These are phyloP conservation scores for Trichocladium uniseriatum DNA, from an alignment of 495 filamentous ascomycete genomes.

Conservation along the genomic window DNA sequence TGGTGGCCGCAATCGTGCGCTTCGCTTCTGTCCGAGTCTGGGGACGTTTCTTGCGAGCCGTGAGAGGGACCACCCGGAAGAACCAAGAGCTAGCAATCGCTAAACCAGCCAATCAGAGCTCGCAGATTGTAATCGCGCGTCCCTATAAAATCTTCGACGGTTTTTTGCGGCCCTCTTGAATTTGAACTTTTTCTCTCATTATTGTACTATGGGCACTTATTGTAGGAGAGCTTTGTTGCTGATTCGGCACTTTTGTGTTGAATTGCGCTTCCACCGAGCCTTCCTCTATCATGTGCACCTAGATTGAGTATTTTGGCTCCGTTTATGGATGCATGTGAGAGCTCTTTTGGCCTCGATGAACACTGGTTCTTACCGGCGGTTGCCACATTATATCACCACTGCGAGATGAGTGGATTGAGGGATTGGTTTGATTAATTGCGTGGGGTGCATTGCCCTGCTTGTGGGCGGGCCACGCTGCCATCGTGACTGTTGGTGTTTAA, in stretches of 20 bases:
- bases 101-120: constrained; percentile 21
- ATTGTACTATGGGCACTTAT: constrained; percentile 68
- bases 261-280: constrained; percentile 34
- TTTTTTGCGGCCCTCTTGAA: constrained; percentile 18
- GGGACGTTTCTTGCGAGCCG: background rate
- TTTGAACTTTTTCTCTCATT: constrained; percentile 36
- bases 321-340: constrained; percentile 52
- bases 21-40: constrained; percentile 1
- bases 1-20: constrained; percentile 9
- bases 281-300: constrained; percentile 53
- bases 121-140: constrained; percentile 18
- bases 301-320: constrained; percentile 44
- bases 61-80: constrained; percentile 5
- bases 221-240: constrained; percentile 60
- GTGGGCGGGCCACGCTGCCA: no score
- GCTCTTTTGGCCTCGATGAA: constrained; percentile 37
- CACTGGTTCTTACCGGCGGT: constrained; percentile 53
- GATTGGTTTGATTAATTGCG: background rate
- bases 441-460: background rate
- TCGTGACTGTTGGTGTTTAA: background rate
- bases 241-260: constrained; percentile 3
- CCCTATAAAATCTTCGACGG: constrained; percentile 17
- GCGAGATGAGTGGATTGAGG: background rate
- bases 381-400: constrained; percentile 37
- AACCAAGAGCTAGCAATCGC: constrained; percentile 17